Percentiles rank a stretch among this genome's conserved stretches.
phyloP scores from a whole-genome alignment of 148 eudicot species.

The Mesembryanthemum crystallinum region DNA sequence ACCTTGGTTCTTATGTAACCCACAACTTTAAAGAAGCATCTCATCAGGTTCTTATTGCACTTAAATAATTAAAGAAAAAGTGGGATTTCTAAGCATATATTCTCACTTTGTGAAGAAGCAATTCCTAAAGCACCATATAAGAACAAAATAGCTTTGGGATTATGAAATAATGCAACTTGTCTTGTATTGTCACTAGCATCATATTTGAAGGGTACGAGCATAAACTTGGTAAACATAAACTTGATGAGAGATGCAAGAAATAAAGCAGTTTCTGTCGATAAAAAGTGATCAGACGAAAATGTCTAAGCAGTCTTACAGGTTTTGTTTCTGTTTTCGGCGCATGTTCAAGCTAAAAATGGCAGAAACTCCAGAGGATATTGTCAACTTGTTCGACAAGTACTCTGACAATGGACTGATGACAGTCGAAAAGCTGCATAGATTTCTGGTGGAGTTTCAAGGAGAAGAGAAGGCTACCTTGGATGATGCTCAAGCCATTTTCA shows the following conservation, averaged over 20 bases:
- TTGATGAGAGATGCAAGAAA: constrained; percentile 15
- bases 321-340: constrained; percentile 46
- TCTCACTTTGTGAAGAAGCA: constrained; percentile 27
- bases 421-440: constrained; percentile 31
- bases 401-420: constrained; percentile 53
- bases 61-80: neutral
- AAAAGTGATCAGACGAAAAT: constrained; percentile 13
- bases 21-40: neutral
- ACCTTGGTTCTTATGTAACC: neutral
- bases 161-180: neutral
- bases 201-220: neutral
- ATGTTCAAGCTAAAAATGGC: constrained; percentile 40
- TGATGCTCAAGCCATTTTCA: constrained; percentile 38
- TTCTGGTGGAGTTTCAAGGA: constrained; percentile 43
- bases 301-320: constrained; percentile 36
- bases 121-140: constrained; percentile 22
- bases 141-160: constrained; percentile 1
- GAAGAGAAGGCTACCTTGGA: constrained; percentile 35
- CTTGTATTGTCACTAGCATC: neutral
- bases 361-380: constrained; percentile 48
- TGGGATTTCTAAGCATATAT: constrained; percentile 4
- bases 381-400: constrained; percentile 33
- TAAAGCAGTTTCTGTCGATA: constrained; percentile 3
- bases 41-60: too few relatives aligned
- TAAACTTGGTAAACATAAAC: constrained; percentile 8